These are phyloP conservation scores for Metarhizium album DNA, from an alignment of 2,329 filamentous ascomycete genomes.

Conservation along the genomic window DNA sequence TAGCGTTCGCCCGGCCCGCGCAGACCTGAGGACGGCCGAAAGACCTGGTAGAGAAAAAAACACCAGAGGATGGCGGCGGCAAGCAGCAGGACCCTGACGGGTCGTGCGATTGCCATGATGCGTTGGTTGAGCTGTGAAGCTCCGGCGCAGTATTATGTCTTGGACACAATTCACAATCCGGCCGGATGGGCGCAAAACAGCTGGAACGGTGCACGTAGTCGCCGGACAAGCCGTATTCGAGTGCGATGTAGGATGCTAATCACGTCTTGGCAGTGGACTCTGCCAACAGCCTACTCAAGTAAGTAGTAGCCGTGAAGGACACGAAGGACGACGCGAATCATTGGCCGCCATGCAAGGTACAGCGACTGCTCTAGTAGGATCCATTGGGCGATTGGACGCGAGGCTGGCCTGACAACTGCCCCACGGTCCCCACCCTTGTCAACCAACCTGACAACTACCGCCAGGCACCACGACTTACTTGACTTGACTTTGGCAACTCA, in stretches of 20 bases:
- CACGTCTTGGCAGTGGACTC: no score
- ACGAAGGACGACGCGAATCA: no score
- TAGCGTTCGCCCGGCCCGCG: slow-evolving; percentile 29
- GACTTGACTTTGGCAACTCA: not conserved
- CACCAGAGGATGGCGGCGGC: slow-evolving; percentile 62
- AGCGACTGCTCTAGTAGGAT: no score
- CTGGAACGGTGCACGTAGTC: not conserved
- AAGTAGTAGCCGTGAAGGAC: no score
- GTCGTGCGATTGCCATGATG: slow-evolving; percentile 72
- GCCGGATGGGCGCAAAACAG: not conserved
- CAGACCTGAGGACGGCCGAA: slow-evolving; percentile 43
- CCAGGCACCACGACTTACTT: no score
- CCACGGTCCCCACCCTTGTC: no score
- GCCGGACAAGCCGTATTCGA: not conserved
- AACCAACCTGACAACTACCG: no score
- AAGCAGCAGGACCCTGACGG: slow-evolving; percentile 68
- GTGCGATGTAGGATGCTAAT: no score
- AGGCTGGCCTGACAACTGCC: no score
- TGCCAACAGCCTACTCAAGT: no score
- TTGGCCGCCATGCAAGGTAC: no score
- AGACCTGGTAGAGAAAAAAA: slow-evolving; percentile 69
- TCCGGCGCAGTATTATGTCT: not conserved
- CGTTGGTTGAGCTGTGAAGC: not conserved
- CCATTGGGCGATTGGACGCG: no score
- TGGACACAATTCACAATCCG: not conserved